Base-by-base conservation (phyloP, 2,329 filamentous ascomycete genomes). In the Myriosclerotinia curreyana region DNA sequence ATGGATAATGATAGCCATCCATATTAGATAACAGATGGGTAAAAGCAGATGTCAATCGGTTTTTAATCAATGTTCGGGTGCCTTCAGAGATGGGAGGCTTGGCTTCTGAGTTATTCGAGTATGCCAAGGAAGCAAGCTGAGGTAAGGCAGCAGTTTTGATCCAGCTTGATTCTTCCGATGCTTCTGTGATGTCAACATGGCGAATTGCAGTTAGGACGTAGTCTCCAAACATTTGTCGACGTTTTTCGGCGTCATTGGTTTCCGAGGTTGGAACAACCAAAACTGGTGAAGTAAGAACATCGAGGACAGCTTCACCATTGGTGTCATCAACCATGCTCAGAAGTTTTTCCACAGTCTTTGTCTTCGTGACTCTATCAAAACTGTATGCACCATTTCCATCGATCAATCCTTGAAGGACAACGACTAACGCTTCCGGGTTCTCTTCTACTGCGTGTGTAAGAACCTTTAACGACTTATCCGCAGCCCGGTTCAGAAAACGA, bases 311-410 rank as follows among this genome's bases (percentile, higher is more conserved):
- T 64, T 66, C 73, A 1, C 75, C 75, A 64, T 68, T 72, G 3
- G 53, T 66, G 1, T 68, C 68, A 50, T 71, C 64, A 9, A 72
- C 66, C 17, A 66, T 55, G 12, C 49, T 55, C 7, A 75, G 66
- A 7, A 75, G 61, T 67, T 84, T 88, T 70, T 96, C 91, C 1
- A 96, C 79, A 0, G 91, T 94, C 77, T 94, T 96, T 2, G 88
- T 89, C 74, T 90, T 95, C 0, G 93, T 96, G 64, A 89, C 81
- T 68, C 90, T 87, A 73, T 98, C 95, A 72, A 98, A 95, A 73
- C 89, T 91, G 69, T 91, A 86, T 1, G 83, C 83, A 2, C 91
- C 90, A 66, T 87, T 80, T 59, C 86, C 84, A 46, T 85, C 84
- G 51, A 95, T 82, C n/a, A 97, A 78, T 31, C 85, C 84, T 49